Evolutionary conservation across 768 basidiomycete species (phyloP).

Genomic region (Trametes villosa): DNA sequence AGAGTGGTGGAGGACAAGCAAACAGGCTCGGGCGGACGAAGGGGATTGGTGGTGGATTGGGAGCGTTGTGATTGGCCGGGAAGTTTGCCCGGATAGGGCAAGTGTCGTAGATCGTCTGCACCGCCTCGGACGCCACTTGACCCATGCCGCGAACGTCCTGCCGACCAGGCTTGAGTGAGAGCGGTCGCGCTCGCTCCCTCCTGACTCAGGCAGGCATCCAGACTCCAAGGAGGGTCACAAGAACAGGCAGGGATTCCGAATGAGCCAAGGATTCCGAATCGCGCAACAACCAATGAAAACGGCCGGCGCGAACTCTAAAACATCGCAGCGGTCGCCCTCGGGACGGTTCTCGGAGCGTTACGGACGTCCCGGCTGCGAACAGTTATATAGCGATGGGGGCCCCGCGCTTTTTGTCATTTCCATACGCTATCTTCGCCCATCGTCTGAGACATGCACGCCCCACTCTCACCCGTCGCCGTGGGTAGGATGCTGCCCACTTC

Average conservation of each 20-base stretch:
- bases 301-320: background rate
- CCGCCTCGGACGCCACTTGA: background rate
- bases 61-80: constrained; percentile 12
- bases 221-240: background rate
- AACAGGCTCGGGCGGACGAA: background rate
- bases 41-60: background rate
- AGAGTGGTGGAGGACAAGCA: background rate
- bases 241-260: background rate
- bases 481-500: constrained; percentile 17
- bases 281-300: too few relatives aligned
- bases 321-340: constrained; percentile 23
- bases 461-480: constrained; percentile 6
- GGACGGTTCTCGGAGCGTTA: constrained; percentile 27
- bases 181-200: background rate
- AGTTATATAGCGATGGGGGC: constrained; percentile 21
- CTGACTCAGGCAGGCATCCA: background rate
- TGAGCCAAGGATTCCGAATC: background rate
- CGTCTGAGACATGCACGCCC: constrained; percentile 13
- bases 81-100: background rate
- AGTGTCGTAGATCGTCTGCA: constrained; percentile 16
- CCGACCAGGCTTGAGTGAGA: background rate
- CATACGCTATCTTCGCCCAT: background rate
- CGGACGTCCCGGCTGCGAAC: constrained; percentile 16
- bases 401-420: background rate
- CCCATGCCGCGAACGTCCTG: background rate